A percentile compares a stretch with the other conserved stretches of the same genome.
phyloP scores from a whole-genome alignment of 305 asterid genomes.

The Fraxinus xanthoxyloides region DNA sequence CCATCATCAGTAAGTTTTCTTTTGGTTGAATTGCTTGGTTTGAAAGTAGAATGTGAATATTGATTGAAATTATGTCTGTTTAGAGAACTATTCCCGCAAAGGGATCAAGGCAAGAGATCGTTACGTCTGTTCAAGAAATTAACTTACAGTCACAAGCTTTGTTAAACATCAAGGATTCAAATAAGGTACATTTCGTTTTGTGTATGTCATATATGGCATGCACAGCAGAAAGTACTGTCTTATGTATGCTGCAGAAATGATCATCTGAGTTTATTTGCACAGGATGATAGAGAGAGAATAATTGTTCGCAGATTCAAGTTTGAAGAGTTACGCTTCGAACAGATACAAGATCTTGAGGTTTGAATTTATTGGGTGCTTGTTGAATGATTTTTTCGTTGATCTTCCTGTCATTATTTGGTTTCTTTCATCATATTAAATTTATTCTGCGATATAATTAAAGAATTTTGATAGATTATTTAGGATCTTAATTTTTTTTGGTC shows the following conservation, averaged over 20 bases:
- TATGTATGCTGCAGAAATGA: conserved; percentile 11
- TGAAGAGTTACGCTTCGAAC: conserved; percentile 91
- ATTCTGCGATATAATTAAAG: neutral
- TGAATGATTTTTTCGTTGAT: conserved; percentile 1
- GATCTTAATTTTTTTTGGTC: neutral
- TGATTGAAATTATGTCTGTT: conserved; percentile 23
- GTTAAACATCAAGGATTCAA: conserved; percentile 81
- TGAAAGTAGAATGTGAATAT: neutral
- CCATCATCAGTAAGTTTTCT: conserved; percentile 69
- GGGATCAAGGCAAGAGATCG: conserved; percentile 79
- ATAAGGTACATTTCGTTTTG: conserved; percentile 51
- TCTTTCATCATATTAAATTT: neutral
- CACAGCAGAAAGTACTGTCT: neutral
- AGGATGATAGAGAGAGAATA: conserved; percentile 94
- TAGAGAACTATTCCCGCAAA: conserved; percentile 70
- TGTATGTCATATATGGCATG: neutral
- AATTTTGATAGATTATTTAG: neutral
- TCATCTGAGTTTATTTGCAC: conserved; percentile 29
- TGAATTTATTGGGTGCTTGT: conserved; percentile 15
- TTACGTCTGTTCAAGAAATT: conserved; percentile 81
- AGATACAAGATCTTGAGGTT: conserved; percentile 99
- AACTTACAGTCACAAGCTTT: conserved; percentile 79
- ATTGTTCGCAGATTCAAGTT: conserved; percentile 89
- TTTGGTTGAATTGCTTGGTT: conserved; percentile 22
- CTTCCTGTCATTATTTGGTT: conserved; percentile 8